Evolutionary conservation across 2,329 filamentous ascomycete species (phyloP).

Genomic region (Ciborinia camelliae): DNA sequence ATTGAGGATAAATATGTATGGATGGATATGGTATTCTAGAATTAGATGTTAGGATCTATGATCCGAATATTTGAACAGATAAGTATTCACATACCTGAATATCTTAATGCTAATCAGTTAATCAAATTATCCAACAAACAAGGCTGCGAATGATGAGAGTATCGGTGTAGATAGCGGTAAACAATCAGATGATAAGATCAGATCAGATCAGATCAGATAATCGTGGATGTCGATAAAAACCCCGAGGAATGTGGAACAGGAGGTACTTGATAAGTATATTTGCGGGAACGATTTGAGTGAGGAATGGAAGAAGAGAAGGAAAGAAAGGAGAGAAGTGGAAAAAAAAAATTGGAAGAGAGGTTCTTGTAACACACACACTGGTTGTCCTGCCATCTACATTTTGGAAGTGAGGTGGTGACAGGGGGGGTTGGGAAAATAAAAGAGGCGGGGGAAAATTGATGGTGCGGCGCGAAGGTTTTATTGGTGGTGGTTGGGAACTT

Average conservation of each 20-base stretch:
- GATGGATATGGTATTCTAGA: not conserved
- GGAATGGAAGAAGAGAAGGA: conserved; percentile 6
- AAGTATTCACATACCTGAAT: not conserved
- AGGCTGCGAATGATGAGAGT: not conserved
- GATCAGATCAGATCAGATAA: not conserved
- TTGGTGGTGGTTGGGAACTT: not conserved
- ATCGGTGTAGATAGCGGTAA: not conserved
- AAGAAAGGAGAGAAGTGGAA: not conserved
- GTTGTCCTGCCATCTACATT: conserved; percentile 27
- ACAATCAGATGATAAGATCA: not conserved
- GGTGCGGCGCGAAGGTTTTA: too few relatives aligned
- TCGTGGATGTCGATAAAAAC: not conserved
- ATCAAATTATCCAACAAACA: not conserved
- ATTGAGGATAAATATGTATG: not conserved
- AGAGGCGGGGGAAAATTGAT: conserved; percentile 12
- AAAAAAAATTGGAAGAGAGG: not conserved
- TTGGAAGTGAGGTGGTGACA: conserved; percentile 5
- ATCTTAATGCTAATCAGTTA: not conserved
- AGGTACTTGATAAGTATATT: not conserved
- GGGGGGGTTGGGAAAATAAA: conserved; percentile 3
- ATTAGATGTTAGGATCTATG: not conserved
- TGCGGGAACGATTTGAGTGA: not conserved
- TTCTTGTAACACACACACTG: conserved; percentile 20
- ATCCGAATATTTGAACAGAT: not conserved
- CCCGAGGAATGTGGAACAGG: not conserved